Evolutionary conservation across 139 green algal genomes (phyloP).

Genomic region (Chlorella sp.): DNA sequence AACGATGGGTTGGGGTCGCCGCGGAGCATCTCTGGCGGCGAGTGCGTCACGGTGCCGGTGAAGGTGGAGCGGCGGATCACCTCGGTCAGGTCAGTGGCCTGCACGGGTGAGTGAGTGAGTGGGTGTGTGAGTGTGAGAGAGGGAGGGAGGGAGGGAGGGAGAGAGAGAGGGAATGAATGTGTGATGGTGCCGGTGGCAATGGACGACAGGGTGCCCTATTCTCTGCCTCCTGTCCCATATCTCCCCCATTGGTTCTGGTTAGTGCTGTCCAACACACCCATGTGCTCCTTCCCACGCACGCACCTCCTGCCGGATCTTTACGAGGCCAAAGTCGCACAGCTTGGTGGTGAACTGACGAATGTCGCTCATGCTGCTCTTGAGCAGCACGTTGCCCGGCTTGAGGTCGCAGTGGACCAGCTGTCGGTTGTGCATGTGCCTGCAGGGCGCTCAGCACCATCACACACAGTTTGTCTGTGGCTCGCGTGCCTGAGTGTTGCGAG

Average conservation of each 20-base stretch:
- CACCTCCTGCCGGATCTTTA: constrained; percentile 16
- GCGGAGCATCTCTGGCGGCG: constrained; percentile 19
- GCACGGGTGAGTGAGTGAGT: background rate
- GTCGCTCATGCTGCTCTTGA: constrained; percentile 28
- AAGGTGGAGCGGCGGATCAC: constrained; percentile 10
- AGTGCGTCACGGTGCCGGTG: constrained; percentile 22
- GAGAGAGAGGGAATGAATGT: too few species aligned
- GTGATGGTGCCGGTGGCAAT: too few species aligned
- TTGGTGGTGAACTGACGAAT: constrained; percentile 31
- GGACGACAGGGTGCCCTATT: too few species aligned
- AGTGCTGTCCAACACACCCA: too few species aligned
- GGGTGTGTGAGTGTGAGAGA: background rate
- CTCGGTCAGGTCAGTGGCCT: constrained; percentile 1
- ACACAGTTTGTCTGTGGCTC: too few species aligned
- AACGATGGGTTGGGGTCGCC: constrained; percentile 9
- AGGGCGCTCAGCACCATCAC: too few species aligned
- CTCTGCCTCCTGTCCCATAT: too few species aligned
- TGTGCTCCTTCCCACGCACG: background rate
- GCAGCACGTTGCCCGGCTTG: constrained; percentile 61
- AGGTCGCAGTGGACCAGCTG: constrained; percentile 59
- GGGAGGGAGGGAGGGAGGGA: too few species aligned
- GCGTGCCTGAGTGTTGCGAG: too few species aligned
- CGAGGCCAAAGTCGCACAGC: constrained; percentile 56
- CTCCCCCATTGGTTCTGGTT: too few species aligned
- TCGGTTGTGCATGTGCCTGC: too few species aligned